These are phyloP conservation scores for Berkeleyomyces rouxiae DNA, from an alignment of 2,329 filamentous ascomycete genomes.

Conservation along the genomic window DNA sequence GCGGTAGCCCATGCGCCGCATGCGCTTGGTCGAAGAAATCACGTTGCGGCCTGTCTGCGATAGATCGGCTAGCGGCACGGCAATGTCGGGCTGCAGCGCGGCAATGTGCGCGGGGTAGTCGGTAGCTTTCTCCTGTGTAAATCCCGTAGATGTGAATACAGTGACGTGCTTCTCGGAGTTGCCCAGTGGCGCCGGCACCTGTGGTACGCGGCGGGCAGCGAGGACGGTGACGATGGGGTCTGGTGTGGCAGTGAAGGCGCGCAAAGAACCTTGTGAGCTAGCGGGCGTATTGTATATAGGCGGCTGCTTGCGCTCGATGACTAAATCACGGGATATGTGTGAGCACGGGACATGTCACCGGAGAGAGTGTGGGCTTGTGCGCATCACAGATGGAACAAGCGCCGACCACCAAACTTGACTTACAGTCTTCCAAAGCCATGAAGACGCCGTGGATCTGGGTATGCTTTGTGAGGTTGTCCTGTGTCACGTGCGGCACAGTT, in stretches of 20 bases:
- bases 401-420: slow-evolving; percentile 21
- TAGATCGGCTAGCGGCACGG: slow-evolving; percentile 63
- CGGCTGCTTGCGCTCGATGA: slow-evolving; percentile 37
- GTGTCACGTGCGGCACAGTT: slow-evolving; percentile 71
- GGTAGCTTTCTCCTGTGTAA: slow-evolving; percentile 49
- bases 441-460: slow-evolving; percentile 55
- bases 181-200: slow-evolving; percentile 52
- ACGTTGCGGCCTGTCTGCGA: slow-evolving; percentile 31
- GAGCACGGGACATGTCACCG: background rate
- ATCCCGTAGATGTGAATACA: slow-evolving; percentile 76
- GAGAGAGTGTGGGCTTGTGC: background rate
- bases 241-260: slow-evolving; percentile 60
- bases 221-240: slow-evolving; percentile 51
- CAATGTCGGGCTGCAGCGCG: slow-evolving; percentile 61
- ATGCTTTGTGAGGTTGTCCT: slow-evolving; percentile 57
- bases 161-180: slow-evolving; percentile 58
- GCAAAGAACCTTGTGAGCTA: slow-evolving; percentile 39
- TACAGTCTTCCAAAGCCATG: slow-evolving; percentile 84
- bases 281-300: slow-evolving; percentile 30
- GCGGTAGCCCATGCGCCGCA: slow-evolving; percentile 68
- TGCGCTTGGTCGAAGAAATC: slow-evolving; percentile 44
- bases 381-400: background rate
- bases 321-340: slow-evolving; percentile 20
- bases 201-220: slow-evolving; percentile 59
- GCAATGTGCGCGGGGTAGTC: slow-evolving; percentile 52